These are phyloP conservation scores for Miscanthus lutarioriparius DNA, from an alignment of 176 grass and related monocot genomes.

Conservation along the genomic window DNA sequence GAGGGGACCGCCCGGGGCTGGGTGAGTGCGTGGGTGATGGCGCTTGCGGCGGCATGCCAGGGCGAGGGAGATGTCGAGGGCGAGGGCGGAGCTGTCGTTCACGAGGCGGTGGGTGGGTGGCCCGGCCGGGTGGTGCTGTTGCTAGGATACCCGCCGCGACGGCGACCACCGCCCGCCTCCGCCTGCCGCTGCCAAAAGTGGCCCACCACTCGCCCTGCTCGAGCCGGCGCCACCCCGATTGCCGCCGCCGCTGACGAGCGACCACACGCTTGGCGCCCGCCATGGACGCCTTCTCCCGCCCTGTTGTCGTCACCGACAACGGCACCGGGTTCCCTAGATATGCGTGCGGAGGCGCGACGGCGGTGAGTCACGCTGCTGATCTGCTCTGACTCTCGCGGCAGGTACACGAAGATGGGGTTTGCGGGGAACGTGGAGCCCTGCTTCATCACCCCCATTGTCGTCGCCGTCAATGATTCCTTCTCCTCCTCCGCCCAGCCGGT, in stretches of 20 bases:
- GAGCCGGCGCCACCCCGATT: background rate
- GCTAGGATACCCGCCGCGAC: conserved; percentile 43
- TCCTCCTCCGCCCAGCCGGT: conserved; percentile 51
- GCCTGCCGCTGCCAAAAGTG: background rate
- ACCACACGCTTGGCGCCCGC: background rate
- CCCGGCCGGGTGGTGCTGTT: background rate
- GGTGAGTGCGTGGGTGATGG: too few relatives aligned
- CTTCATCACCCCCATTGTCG: conserved; percentile 93
- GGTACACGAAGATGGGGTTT: conserved; percentile 99
- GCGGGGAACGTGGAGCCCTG: conserved; percentile 97
- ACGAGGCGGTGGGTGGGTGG: too few relatives aligned
- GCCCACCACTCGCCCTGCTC: background rate
- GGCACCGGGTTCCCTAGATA: conserved; percentile 76
- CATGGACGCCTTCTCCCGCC: conserved; percentile 78
- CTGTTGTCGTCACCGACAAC: conserved; percentile 95
- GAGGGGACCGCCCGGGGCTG: too few relatives aligned
- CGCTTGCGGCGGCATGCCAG: too few relatives aligned
- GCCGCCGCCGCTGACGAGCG: conserved; percentile 16
- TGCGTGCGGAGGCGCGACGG: background rate
- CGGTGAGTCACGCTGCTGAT: conserved; percentile 20
- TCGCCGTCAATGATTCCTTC: conserved; percentile 88
- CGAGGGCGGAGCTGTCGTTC: too few relatives aligned
- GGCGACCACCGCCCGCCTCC: conserved; percentile 28
- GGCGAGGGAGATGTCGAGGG: too few relatives aligned
- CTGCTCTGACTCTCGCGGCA: conserved; percentile 19